Evolutionary conservation across 768 basidiomycete genomes (phyloP).

Genomic region (Multifurca ochricompacta): DNA sequence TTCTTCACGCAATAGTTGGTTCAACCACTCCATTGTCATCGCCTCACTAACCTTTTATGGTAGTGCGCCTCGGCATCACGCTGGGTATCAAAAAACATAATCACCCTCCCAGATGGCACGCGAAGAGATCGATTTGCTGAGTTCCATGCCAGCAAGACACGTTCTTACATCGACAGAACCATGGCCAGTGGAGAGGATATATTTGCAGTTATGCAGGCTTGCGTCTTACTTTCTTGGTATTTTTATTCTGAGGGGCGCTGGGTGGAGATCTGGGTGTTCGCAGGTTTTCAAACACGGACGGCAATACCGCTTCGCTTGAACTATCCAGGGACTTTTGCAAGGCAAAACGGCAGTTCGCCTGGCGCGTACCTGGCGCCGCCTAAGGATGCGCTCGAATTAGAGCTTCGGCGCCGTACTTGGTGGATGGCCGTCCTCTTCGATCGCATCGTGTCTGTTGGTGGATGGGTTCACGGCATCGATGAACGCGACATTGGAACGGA

Average conservation of each 20-base stretch:
- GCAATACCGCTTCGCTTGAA: slow-evolving; percentile 77
- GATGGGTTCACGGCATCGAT: slow-evolving; percentile 81
- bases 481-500: slow-evolving; percentile 82
- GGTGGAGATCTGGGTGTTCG: slow-evolving; percentile 91
- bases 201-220: slow-evolving; percentile 81
- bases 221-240: slow-evolving; percentile 82
- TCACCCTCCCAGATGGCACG: slow-evolving; percentile 63
- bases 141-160: slow-evolving; percentile 80
- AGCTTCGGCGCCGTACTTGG: slow-evolving; percentile 77
- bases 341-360: slow-evolving; percentile 57
- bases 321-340: slow-evolving; percentile 77
- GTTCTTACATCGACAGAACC: slow-evolving; percentile 79
- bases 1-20: slow-evolving; percentile 83
- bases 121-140: slow-evolving; percentile 82
- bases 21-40: background rate
- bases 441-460: slow-evolving; percentile 59
- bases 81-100: slow-evolving; percentile 66
- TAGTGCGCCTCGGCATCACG: slow-evolving; percentile 80
- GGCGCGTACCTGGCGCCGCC: slow-evolving; percentile 78
- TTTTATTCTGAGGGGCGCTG: slow-evolving; percentile 85
- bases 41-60: slow-evolving; percentile 19
- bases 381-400: slow-evolving; percentile 64
- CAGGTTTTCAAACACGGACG: slow-evolving; percentile 75
- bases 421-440: slow-evolving; percentile 90
- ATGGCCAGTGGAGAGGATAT: slow-evolving; percentile 88